Evolutionary conservation across 2,329 filamentous ascomycete species (phyloP), one percentile per base, ranked within the genome.

Genomic region (Paramyrothecium roridum): DNA sequence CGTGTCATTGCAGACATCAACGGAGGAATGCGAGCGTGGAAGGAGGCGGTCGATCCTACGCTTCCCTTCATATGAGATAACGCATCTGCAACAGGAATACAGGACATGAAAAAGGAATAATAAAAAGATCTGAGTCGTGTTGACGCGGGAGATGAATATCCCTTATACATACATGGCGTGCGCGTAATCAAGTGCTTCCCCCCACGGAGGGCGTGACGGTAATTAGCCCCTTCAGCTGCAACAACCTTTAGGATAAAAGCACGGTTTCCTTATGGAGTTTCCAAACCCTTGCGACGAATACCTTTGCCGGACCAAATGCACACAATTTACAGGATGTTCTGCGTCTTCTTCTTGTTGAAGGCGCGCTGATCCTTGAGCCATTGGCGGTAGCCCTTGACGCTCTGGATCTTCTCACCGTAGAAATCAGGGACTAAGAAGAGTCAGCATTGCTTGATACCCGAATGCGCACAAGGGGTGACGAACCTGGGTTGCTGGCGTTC

Each of bases 301-400:
- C 26, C 26, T 6, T 30, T 30, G 26, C 26, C 26, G 26, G 26
- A 30, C 26, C 26, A 30, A 30, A 30, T 30, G 26, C 26, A 30
- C 10, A 30, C 26, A 30, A 30, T 17, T 77, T 72, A 87, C 60
- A 87, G 74, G 72, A 86, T 85, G 65, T 76, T 84, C 62, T 78
- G 84, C 71, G 85, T 87, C 84, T 96, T 88, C 84, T 96, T 96
- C 80, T 92, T 92, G 78, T 96, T 96, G 77, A 96, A 99, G 11
- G 93, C 93, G 59, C 93, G 83, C 80, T 98, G 95, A 69, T 99
- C 95, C 80, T 96, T 98, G 67, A 99, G 77, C 95, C 95, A 99
- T 72, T 91, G 88, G 66, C 95, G 81, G 73, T 98, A 99, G 49
- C 91, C 93, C 53, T 87, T 82, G 21, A 98, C 91, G 66, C 92